phyloP scores from a whole-genome alignment of 2,329 filamentous ascomycete species.

The Metarhizium album region DNA sequence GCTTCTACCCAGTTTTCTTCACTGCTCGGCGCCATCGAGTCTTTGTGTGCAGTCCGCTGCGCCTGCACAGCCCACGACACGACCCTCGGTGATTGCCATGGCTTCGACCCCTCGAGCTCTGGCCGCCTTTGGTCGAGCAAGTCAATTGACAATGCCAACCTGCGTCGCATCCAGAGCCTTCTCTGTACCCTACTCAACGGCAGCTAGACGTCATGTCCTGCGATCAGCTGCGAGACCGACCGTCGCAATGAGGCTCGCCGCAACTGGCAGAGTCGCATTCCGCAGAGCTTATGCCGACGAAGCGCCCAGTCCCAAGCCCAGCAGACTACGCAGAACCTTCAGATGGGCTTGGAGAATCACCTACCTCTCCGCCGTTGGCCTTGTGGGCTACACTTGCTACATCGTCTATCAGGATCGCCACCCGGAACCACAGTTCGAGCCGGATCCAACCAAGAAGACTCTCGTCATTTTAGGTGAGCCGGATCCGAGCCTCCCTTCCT shows the following conservation, averaged over 20 bases:
- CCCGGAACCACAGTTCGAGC: slow-evolving; percentile 65
- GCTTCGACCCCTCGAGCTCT: slow-evolving; percentile 35
- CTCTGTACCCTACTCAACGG: slow-evolving; percentile 24
- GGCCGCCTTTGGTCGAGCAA: slow-evolving; percentile 22
- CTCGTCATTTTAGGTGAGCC: slow-evolving; percentile 79
- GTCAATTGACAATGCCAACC: slow-evolving; percentile 18
- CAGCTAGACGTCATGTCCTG: slow-evolving; percentile 15
- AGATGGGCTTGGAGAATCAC: slow-evolving; percentile 76
- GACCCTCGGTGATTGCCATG: no score
- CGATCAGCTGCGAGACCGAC: slow-evolving; percentile 17
- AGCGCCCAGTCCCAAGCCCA: slow-evolving; percentile 36
- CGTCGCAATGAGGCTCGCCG: slow-evolving; percentile 23
- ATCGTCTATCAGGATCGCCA: slow-evolving; percentile 74
- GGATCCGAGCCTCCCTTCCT: neutral
- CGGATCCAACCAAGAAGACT: slow-evolving; percentile 90
- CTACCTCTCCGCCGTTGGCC: slow-evolving; percentile 62
- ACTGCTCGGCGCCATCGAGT: neutral
- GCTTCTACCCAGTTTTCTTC: neutral
- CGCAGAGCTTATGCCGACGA: slow-evolving; percentile 40
- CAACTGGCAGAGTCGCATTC: slow-evolving; percentile 29
- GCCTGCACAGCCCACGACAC: no score
- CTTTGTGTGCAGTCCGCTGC: slow-evolving; percentile 9
- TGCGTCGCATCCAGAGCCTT: slow-evolving; percentile 18
- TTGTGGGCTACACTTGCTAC: slow-evolving; percentile 64
- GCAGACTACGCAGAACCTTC: slow-evolving; percentile 57